A percentile compares a stretch with the other conserved stretches of the same genome.
Evolutionary conservation across 805 yeast genomes (phyloP).

Genomic region (Scheffersomyces spartinae): DNA sequence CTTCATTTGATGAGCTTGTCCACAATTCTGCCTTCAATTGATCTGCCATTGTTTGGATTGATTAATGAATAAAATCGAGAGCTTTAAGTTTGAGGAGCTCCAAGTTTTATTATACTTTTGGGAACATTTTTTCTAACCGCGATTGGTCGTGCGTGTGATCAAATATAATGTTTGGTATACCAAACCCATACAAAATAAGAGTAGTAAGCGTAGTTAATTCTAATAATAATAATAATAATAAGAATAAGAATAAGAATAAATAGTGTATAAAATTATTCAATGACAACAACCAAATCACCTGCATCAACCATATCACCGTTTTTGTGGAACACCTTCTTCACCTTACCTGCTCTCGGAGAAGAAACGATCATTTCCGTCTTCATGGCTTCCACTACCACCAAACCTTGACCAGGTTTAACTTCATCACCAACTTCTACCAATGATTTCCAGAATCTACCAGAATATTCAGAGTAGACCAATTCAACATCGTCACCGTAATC

Average conservation of each 20-base stretch:
- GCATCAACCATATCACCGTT: slow-evolving; percentile 97
- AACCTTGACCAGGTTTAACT: slow-evolving; percentile 64
- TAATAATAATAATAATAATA: no score
- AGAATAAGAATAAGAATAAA: no score
- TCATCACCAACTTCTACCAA: slow-evolving; percentile 67
- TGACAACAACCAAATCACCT: slow-evolving; percentile 87
- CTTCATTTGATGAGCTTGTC: slow-evolving; percentile 67
- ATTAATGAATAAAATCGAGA: no score
- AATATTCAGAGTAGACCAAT: slow-evolving; percentile 82
- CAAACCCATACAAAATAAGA: no score
- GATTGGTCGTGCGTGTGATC: no score
- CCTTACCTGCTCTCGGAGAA: slow-evolving; percentile 63
- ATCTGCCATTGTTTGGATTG: no score
- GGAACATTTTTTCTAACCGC: no score
- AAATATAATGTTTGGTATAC: no score
- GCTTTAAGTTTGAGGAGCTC: no score
- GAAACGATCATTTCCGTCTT: slow-evolving; percentile 91
- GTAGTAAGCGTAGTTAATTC: no score
- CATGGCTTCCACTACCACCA: slow-evolving; percentile 94
- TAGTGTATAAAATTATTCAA: slow-evolving; percentile 24
- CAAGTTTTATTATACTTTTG: no score
- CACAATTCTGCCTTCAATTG: slow-evolving; percentile 53
- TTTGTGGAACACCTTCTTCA: slow-evolving; percentile 57
- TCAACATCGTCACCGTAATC: slow-evolving; percentile 69
- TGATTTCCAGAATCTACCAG: slow-evolving; percentile 97